Conservation (phyloP, 163 green algal genomes). For the Coccomyxa subellipsoidea region DNA sequence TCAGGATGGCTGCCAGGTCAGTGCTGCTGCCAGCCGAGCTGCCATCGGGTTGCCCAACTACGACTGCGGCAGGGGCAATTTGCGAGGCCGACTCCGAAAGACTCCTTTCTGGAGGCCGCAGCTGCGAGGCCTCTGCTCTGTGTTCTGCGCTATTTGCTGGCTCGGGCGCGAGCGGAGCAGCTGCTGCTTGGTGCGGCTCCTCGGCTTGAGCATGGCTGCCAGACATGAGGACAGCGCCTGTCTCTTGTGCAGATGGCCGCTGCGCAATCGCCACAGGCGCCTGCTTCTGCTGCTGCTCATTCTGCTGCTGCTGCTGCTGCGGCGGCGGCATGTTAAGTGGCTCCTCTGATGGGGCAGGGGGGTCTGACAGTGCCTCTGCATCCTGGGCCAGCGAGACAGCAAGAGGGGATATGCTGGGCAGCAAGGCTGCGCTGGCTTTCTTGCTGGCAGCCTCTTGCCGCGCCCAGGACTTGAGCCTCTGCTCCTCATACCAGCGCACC, state of each 20-base stretch:
- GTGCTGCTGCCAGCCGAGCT: no score
- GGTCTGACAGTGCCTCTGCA: background rate
- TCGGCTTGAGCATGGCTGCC: background rate
- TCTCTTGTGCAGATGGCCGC: background rate
- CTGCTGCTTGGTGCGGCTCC: background rate
- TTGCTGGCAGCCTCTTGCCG: background rate
- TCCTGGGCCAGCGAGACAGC: background rate
- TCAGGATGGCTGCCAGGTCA: background rate
- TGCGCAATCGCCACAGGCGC: background rate
- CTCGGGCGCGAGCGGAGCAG: background rate
- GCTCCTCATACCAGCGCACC: constrained; percentile 64
- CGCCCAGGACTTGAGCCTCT: constrained; percentile 36
- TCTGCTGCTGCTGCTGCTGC: background rate
- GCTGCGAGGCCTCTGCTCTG: background rate
- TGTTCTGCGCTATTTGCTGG: background rate
- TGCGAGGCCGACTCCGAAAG: background rate
- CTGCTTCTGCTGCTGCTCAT: background rate
- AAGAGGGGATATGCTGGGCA: no score
- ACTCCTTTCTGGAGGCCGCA: background rate
- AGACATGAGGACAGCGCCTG: background rate
- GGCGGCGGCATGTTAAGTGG: background rate
- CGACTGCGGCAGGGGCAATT: background rate
- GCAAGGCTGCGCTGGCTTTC: background rate
- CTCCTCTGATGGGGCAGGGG: background rate
- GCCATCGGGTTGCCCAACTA: no score